These are phyloP conservation scores for Calcarisporium arbuscula DNA, from an alignment of 2,329 filamentous ascomycete genomes.

Conservation along the genomic window DNA sequence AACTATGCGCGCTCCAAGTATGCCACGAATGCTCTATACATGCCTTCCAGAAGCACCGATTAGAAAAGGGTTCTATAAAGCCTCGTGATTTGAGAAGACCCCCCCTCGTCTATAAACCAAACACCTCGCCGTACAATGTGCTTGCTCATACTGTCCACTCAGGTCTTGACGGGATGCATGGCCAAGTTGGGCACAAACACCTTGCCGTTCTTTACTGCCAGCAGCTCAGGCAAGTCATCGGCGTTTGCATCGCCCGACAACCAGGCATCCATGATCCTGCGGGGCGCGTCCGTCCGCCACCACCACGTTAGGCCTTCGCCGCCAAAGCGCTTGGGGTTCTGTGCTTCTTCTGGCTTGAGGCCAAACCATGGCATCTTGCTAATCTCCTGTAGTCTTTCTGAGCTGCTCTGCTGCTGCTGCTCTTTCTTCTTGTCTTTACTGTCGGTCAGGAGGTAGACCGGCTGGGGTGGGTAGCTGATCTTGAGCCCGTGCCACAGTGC, in stretches of 20 bases:
- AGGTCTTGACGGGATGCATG: slow-evolving; percentile 32
- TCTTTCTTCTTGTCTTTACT: slow-evolving; percentile 7
- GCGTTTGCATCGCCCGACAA: slow-evolving; percentile 15
- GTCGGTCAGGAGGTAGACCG: slow-evolving; percentile 19
- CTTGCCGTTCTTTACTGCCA: slow-evolving; percentile 21
- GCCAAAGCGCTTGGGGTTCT: slow-evolving; percentile 14
- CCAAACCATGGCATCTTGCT: slow-evolving; percentile 23
- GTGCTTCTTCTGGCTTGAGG: slow-evolving; percentile 18
- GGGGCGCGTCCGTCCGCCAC: slow-evolving; percentile 28
- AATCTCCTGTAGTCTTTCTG: slow-evolving; percentile 1
- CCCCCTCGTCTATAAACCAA: no score
- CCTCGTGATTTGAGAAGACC: no score
- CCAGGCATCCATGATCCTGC: slow-evolving; percentile 26
- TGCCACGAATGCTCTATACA: no score
- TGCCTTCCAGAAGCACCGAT: no score
- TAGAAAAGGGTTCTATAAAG: no score
- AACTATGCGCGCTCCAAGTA: no score
- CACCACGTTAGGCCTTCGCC: slow-evolving; percentile 20
- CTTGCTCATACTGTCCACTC: no score
- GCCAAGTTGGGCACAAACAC: slow-evolving; percentile 28
- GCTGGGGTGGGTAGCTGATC: slow-evolving; percentile 28
- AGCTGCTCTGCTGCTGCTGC: slow-evolving; percentile 3
- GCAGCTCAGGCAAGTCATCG: slow-evolving; percentile 18
- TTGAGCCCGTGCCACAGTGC: slow-evolving; percentile 33
- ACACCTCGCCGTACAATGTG: no score